phyloP scores from a whole-genome alignment of 116 monocot genomes.

The Iris pallida region DNA sequence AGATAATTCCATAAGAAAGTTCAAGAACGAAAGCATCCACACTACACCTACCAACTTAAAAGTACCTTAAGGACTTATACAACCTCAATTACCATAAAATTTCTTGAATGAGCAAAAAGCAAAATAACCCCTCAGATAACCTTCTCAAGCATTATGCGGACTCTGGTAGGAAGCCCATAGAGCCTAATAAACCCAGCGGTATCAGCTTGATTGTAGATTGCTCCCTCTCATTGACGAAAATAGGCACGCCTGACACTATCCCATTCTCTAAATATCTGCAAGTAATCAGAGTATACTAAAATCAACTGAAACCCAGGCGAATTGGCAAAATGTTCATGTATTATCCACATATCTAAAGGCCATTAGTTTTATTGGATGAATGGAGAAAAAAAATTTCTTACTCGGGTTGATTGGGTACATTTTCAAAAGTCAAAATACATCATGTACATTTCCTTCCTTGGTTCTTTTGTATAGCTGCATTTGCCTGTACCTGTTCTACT shows the following conservation, averaged over 20 bases:
- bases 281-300: neutral
- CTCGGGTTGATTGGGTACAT: conserved; percentile 84
- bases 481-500: no score
- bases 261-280: conserved; percentile 79
- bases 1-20: no score
- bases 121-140: conserved; percentile 25
- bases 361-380: neutral
- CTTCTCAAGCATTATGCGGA: conserved; percentile 73
- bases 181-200: conserved; percentile 92
- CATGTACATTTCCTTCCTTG: conserved; percentile 94
- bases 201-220: conserved; percentile 89
- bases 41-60: no score
- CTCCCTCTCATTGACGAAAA: conserved; percentile 63
- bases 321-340: no score
- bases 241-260: conserved; percentile 62
- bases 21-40: no score
- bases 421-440: conserved; percentile 77
- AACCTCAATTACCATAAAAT: no score
- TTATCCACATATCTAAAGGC: neutral
- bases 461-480: no score
- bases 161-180: conserved; percentile 78
- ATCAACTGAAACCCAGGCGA: no score
- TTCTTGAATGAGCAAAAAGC: neutral
- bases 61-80: no score
- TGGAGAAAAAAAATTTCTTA: conserved; percentile 23